Evolutionary conservation across 192 early-diverging fungal genomes (phyloP).

Genomic region (Pilaira anomala): DNA sequence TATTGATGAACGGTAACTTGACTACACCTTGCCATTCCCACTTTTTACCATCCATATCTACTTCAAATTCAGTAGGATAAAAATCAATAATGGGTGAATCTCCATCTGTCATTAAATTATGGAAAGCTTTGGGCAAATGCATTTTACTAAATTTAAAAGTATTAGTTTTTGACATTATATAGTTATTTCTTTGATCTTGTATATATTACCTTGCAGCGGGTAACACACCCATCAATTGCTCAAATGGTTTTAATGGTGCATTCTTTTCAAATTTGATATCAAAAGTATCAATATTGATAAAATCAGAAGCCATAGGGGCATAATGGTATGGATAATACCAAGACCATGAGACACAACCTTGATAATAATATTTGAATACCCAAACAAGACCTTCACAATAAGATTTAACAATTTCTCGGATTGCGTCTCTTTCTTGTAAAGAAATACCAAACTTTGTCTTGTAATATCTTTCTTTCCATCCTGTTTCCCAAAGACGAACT

Average conservation of each 20-base stretch:
- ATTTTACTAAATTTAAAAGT: constrained; percentile 40
- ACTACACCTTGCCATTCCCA: constrained; percentile 92
- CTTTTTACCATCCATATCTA: constrained; percentile 96
- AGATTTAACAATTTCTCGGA: constrained; percentile 58
- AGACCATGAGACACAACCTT: constrained; percentile 90
- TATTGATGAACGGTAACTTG: constrained; percentile 93
- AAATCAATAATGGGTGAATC: constrained; percentile 92
- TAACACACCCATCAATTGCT: constrained; percentile 97
- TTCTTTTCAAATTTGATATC: constrained; percentile 80
- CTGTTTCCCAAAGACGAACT: constrained; percentile 66
- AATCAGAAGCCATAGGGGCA: constrained; percentile 84
- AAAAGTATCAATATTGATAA: constrained; percentile 69
- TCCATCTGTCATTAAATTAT: constrained; percentile 75
- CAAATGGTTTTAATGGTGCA: constrained; percentile 83
- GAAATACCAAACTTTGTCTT: constrained; percentile 61
- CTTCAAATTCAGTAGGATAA: constrained; percentile 86
- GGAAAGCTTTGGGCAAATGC: constrained; percentile 66
- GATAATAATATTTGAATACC: constrained; percentile 95
- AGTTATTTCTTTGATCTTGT: neutral
- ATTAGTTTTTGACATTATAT: neutral
- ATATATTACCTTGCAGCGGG: constrained; percentile 63
- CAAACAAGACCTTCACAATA: constrained; percentile 96
- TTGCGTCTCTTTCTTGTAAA: constrained; percentile 54
- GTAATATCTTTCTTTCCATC: constrained; percentile 76
- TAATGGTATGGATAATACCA: constrained; percentile 99